Base-by-base conservation (phyloP, 805 yeast species). In the Candida golubevii region DNA sequence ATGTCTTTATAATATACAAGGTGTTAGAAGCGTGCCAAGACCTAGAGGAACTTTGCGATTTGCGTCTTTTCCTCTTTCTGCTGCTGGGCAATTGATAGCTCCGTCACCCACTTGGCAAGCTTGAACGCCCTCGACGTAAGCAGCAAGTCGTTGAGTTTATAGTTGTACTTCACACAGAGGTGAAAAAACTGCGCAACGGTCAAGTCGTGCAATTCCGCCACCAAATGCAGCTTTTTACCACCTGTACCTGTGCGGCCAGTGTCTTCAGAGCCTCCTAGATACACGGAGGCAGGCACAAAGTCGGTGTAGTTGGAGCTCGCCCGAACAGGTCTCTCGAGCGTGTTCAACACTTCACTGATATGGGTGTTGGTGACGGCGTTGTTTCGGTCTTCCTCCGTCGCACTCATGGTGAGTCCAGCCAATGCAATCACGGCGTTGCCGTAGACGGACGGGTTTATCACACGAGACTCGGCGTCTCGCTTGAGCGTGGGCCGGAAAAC, bases 71-170 rank as follows among this genome's bases (percentile, higher is more conserved):
- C 45, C 44, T 50, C 50, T 43, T 63, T 63, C 42, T 61, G 66
- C 47, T 69, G 71, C 45, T 77, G 79, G 13, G 78, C 80, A 42
- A 78, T 67, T 12, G 83, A 83, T 28, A 74, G 74, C 52, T 83
- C 89, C 44, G 82, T 72, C 26, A 85, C 85, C 82, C 87, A 80
- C 56, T 82, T 82, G 13, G 88, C 88, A 49, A 84, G 67, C 49
- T 78, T 79, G 55, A 79, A 78, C 6, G 85, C 85, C 38, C 79
- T 79, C 4, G 83, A 78, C 41, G 78, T 73, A 36, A 85, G 65
- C 26, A 79, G 72, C 51, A 85, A 74, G 54, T 83, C 89, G 57
- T 82, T 82, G 47, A 85, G 63, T 37, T 79, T 71, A 35, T 71
- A 75, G 57, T 83, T 82, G 60, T 81, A 85, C 53, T 76, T 75